Percentiles rank a stretch among this genome's conserved stretches.
Conservation (phyloP, 305 asterid genomes). For the Fraxinus ornus region DNA sequence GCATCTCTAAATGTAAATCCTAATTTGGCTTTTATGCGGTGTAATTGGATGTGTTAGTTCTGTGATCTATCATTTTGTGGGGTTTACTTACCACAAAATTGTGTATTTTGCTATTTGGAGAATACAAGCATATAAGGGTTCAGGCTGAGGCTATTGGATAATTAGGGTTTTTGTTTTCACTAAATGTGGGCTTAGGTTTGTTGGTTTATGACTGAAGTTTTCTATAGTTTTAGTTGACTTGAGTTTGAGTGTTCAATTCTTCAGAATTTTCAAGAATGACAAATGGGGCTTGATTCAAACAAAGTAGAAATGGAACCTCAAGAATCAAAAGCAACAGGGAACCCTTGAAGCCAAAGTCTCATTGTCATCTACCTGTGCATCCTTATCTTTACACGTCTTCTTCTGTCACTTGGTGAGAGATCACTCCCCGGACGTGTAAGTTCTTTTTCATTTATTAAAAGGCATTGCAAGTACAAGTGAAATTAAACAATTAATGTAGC, state of each 20-base stretch:
- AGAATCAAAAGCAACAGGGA: too few relatives aligned
- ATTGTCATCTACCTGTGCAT: too few relatives aligned
- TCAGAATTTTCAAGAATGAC: not conserved
- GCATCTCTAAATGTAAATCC: not conserved
- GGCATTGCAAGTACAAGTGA: not conserved
- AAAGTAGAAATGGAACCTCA: too few relatives aligned
- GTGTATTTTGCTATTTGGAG: not conserved
- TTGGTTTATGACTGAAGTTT: not conserved
- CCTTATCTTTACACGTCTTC: conserved; percentile 88
- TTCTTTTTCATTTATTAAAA: not conserved
- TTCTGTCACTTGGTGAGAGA: conserved; percentile 89
- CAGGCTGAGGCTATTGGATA: not conserved
- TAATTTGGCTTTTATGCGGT: not conserved
- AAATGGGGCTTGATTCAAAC: not conserved
- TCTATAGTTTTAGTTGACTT: not conserved
- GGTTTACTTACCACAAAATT: not conserved
- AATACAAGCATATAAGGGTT: not conserved
- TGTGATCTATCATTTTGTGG: not conserved
- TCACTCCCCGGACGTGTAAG: conserved; percentile 90
- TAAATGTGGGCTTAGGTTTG: not conserved
- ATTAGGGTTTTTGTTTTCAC: not conserved
- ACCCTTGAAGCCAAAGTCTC: too few relatives aligned
- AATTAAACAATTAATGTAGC: not conserved
- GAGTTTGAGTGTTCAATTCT: not conserved
- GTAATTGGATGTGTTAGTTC: conserved; percentile 1